These are phyloP conservation scores for Colletotrichum sp. DNA, from an alignment of 2,329 filamentous ascomycete genomes.

Conservation along the genomic window DNA sequence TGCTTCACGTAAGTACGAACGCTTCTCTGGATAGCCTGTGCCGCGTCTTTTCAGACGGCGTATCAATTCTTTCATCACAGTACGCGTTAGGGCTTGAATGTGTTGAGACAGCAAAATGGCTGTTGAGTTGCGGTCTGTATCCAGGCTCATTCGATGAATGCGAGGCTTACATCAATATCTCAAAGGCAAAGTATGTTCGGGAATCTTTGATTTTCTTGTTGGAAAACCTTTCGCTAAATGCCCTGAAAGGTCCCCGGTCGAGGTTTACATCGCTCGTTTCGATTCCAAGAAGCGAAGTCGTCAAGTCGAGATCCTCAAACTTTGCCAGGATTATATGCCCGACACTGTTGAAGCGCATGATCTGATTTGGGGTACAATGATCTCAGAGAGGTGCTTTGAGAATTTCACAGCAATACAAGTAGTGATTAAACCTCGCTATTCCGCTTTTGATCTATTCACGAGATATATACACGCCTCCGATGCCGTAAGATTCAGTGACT, in stretches of 20 bases:
- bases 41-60: fast-evolving
- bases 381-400: fast-evolving
- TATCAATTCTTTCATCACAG: background rate
- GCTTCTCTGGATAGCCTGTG: background rate
- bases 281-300: fast-evolving
- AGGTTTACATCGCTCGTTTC: fast-evolving
- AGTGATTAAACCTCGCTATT: fast-evolving
- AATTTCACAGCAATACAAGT: fast-evolving
- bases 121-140: fast-evolving
- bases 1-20: fast-evolving
- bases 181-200: no score
- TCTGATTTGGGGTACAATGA: background rate
- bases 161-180: fast-evolving
- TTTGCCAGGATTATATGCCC: fast-evolving
- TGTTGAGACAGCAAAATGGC: background rate
- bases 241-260: fast-evolving
- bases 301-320: background rate
- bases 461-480: fast-evolving
- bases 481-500: fast-evolving
- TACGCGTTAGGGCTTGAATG: no score
- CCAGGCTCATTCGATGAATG: background rate
- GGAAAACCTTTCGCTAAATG: no score
- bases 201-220: no score
- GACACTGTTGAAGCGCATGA: fast-evolving
- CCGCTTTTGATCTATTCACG: fast-evolving